phyloP scores from a whole-genome alignment of 306 rosid genomes.

The Vigna reflexopilosa region DNA sequence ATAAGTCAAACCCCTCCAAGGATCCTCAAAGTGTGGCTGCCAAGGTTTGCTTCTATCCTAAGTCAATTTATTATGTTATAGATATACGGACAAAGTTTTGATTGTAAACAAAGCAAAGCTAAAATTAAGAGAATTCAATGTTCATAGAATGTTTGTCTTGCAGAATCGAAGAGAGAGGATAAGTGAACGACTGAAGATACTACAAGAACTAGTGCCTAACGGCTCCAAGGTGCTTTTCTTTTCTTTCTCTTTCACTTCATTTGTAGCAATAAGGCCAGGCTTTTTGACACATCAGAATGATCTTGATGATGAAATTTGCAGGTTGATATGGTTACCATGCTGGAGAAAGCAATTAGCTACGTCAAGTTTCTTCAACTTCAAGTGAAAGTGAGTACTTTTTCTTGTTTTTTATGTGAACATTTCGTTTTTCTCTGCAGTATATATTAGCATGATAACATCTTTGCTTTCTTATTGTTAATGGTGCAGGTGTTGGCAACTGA shows the following conservation, averaged over 20 bases:
- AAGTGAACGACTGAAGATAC: conserved; percentile 80
- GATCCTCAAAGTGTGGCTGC: conserved; percentile 96
- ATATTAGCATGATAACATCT: not conserved
- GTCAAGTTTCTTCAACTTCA: conserved; percentile 92
- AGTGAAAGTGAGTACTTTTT: conserved; percentile 68
- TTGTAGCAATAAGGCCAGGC: conserved; percentile 1
- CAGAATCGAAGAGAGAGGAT: conserved; percentile 93
- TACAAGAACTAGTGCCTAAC: conserved; percentile 84
- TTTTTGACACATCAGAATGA: not conserved
- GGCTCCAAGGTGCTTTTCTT: conserved; percentile 74
- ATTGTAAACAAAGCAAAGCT: conserved; percentile 42
- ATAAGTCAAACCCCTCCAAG: conserved; percentile 62
- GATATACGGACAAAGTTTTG: conserved; percentile 34
- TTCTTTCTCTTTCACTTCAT: not conserved
- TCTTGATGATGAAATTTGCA: conserved; percentile 33
- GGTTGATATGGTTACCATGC: conserved; percentile 95
- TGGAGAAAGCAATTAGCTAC: conserved; percentile 86
- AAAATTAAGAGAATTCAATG: not conserved
- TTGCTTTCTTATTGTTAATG: conserved; percentile 20
- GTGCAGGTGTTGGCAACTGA: conserved; percentile 79
- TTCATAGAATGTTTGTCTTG: conserved; percentile 55
- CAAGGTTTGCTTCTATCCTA: conserved; percentile 64
- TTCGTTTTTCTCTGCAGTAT: too few species aligned
- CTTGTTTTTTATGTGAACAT: conserved; percentile 15
- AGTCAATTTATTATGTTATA: conserved; percentile 40